A percentile compares a stretch with the other conserved stretches of the same genome.
These are phyloP conservation scores for Clausena lansium DNA, from an alignment of 345 rosid species.

Conservation along the genomic window DNA sequence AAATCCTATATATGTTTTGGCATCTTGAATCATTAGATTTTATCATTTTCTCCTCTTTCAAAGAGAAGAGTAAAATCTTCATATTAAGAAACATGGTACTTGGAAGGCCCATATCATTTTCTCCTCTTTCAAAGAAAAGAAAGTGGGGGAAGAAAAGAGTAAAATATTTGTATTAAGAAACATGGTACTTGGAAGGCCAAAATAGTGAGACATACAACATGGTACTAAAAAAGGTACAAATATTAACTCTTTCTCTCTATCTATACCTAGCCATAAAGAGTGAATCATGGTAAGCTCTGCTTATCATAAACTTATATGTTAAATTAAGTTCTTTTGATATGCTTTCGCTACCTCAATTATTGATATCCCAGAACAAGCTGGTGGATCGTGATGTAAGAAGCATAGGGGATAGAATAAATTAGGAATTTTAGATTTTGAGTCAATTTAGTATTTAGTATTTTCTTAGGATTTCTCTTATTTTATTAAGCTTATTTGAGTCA, in stretches of 20 bases:
- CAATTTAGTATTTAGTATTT: too few relatives aligned
- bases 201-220: not conserved
- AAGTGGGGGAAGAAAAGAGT: too few relatives aligned
- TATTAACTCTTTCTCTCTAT: not conserved
- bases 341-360: conserved; percentile 64
- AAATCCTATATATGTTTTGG: not conserved
- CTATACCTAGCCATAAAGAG: conserved; percentile 93
- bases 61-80: not conserved
- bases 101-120: too few relatives aligned
- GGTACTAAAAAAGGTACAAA: not conserved
- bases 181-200: too few relatives aligned
- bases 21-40: not conserved
- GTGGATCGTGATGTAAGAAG: too few relatives aligned
- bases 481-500: too few relatives aligned
- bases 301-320: conserved; percentile 76
- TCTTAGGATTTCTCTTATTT: too few relatives aligned
- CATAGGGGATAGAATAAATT: too few relatives aligned
- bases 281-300: conserved; percentile 98
- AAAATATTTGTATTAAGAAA: too few relatives aligned
- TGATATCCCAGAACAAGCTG: conserved; percentile 66
- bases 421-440: too few relatives aligned
- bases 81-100: not conserved
- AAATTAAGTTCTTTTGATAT: conserved; percentile 66
- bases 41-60: not conserved
- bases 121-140: too few relatives aligned